Conservation (phyloP, 495 filamentous ascomycete genomes). For the Neurospora discreta region DNA sequence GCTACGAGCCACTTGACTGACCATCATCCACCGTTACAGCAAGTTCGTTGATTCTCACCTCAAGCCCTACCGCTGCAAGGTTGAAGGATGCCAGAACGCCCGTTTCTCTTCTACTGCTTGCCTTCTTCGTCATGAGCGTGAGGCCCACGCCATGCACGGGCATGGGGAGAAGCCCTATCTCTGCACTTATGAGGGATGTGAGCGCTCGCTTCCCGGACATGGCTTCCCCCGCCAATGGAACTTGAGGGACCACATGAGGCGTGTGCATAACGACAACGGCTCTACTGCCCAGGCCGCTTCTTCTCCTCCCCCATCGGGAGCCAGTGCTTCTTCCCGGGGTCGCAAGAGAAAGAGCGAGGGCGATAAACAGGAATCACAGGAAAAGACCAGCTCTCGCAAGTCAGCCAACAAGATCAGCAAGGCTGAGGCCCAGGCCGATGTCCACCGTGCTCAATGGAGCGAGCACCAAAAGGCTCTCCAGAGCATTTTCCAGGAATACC, state of each 20-base stretch:
- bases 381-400: conserved; percentile 32
- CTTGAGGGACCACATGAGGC: conserved; percentile 85
- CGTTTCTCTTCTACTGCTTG: conserved; percentile 90
- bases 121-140: conserved; percentile 86
- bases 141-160: conserved; percentile 89
- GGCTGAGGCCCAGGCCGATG: conserved; percentile 17
- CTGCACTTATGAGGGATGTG: conserved; percentile 74
- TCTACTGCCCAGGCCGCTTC: conserved; percentile 24
- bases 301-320: conserved; percentile 22
- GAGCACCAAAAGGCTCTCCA: conserved; percentile 37
- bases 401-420: conserved; percentile 21
- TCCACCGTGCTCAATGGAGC: conserved; percentile 35
- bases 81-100: conserved; percentile 60
- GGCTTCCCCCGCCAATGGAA: conserved; percentile 93
- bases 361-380: conserved; percentile 22
- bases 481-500: conserved; percentile 28
- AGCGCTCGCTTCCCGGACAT: conserved; percentile 64
- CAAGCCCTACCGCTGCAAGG: conserved; percentile 88
- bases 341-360: conserved; percentile 40
- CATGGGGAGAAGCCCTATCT: conserved; percentile 84
- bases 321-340: conserved; percentile 25
- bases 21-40: conserved; percentile 37
- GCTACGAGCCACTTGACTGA: conserved; percentile 14
- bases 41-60: conserved; percentile 92
- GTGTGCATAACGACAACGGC: conserved; percentile 72